These are phyloP conservation scores for Hordeum marinum DNA, from an alignment of 176 grass and related monocot genomes.

Conservation along the genomic window DNA sequence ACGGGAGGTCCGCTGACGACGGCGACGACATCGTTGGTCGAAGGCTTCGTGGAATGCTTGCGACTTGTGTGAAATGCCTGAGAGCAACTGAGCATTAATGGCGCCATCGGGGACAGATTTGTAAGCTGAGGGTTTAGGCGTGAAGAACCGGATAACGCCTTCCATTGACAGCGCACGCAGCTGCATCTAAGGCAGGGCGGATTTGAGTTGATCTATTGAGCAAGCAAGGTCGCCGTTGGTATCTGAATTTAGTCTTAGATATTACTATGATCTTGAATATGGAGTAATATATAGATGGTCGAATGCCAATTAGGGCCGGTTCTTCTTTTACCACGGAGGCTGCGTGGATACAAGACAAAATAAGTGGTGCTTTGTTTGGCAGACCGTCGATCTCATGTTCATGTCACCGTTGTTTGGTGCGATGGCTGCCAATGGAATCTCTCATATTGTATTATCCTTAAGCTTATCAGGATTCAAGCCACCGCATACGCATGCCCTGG, in stretches of 20 bases:
- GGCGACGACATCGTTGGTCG: background rate
- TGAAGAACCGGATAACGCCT: background rate
- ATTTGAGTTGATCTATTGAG: background rate
- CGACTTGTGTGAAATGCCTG: background rate
- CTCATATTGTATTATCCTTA: background rate
- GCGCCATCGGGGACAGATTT: background rate
- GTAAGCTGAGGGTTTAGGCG: background rate
- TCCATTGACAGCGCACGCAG: conserved; percentile 11
- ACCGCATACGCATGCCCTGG: no score
- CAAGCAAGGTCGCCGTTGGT: background rate
- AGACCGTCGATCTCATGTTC: background rate
- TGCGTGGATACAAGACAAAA: background rate
- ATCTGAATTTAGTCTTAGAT: background rate
- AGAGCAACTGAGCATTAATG: background rate
- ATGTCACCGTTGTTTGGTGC: background rate
- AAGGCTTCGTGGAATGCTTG: background rate
- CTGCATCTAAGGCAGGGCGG: conserved; percentile 25
- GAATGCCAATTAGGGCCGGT: background rate
- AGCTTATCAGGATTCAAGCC: no score
- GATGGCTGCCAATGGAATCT: background rate
- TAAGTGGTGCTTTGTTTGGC: background rate
- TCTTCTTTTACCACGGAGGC: background rate
- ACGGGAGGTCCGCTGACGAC: background rate
- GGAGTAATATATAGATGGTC: background rate
- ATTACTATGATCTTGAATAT: background rate